Conservation (phyloP, 164 flowering plant genomes). For the Malania oleifera region DNA sequence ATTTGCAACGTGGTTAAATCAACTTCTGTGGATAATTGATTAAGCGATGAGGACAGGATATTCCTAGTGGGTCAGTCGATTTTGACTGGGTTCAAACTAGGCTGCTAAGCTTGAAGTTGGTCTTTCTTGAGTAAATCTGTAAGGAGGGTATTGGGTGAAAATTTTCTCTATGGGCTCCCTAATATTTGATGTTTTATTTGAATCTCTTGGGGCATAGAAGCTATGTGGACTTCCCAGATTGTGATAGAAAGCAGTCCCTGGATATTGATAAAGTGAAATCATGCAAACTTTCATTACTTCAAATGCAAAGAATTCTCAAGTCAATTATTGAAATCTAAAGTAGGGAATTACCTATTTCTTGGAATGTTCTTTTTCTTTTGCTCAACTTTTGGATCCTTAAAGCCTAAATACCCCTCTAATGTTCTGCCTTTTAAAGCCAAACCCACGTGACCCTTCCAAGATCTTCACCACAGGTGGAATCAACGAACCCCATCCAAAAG, state of each 20-base stretch:
- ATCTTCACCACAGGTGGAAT: background rate
- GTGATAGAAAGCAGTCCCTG: too few species aligned
- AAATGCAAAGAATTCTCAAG: background rate
- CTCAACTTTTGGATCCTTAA: background rate
- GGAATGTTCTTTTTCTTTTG: constrained; percentile 1
- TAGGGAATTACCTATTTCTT: background rate
- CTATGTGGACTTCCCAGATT: too few species aligned
- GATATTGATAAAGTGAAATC: too few species aligned
- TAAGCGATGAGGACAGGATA: background rate
- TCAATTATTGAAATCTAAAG: background rate
- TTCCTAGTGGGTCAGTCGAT: background rate
- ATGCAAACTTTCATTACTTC: too few species aligned
- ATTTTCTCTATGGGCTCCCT: too few species aligned
- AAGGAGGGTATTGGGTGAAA: too few species aligned
- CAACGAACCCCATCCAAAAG: background rate
- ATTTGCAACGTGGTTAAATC: background rate
- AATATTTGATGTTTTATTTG: too few species aligned
- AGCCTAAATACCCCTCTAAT: background rate
- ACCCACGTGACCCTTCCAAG: background rate
- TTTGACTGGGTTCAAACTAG: background rate
- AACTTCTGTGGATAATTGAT: background rate
- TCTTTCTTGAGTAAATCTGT: too few species aligned
- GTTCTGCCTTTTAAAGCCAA: background rate
- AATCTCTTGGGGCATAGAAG: too few species aligned
- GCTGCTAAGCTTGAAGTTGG: background rate